phyloP scores from a whole-genome alignment of 2,329 filamentous ascomycete species.

The Exophiala viscosa region DNA sequence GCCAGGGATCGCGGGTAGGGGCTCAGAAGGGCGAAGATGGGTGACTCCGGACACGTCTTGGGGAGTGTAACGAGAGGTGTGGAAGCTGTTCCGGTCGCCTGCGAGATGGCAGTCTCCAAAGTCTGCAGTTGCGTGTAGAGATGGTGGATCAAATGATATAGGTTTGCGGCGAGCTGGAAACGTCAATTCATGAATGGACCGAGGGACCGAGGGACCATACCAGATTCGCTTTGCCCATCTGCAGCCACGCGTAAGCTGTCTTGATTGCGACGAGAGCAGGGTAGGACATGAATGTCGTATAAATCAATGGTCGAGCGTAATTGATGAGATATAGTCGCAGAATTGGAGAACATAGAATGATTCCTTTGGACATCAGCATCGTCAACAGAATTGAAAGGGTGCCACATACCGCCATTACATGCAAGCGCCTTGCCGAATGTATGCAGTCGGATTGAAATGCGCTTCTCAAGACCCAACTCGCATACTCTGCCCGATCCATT shows the following conservation, averaged over 20 bases:
- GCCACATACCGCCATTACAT: conserved; percentile 60
- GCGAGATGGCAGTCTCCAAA: conserved; percentile 31
- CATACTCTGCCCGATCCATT: conserved; percentile 50
- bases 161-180: conserved; percentile 39
- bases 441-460: conserved; percentile 50
- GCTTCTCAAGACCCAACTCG: conserved; percentile 47
- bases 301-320: conserved; percentile 71
- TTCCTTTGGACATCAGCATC: conserved; percentile 39
- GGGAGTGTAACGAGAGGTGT: conserved; percentile 23
- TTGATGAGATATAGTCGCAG: conserved; percentile 67
- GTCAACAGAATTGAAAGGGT: not conserved
- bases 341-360: conserved; percentile 59
- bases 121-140: conserved; percentile 44
- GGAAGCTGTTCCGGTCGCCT: conserved; percentile 37
- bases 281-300: conserved; percentile 66
- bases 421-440: conserved; percentile 54
- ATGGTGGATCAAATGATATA: conserved; percentile 47
- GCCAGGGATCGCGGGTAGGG: conserved; percentile 57
- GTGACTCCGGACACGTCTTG: conserved; percentile 48
- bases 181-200: conserved; percentile 17
- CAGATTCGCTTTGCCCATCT: conserved; percentile 45
- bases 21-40: conserved; percentile 63
- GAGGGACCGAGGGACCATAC: conserved; percentile 36
- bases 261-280: conserved; percentile 58
- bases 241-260: conserved; percentile 57